Evolutionary conservation across 495 filamentous ascomycete genomes (phyloP).

Genomic region (Acidiella bohemica): DNA sequence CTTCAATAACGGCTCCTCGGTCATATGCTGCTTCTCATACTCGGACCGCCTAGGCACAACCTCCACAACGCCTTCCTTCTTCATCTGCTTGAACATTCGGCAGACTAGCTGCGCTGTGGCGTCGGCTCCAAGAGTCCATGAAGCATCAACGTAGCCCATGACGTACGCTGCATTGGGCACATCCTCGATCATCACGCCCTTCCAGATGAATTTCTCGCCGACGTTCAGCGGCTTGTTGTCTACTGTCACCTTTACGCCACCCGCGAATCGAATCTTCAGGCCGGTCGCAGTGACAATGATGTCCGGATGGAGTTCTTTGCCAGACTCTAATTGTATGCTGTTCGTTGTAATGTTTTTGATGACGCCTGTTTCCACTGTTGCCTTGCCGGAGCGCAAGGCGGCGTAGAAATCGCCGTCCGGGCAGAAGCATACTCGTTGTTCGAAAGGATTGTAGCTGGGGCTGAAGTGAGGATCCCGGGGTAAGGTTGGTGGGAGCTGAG

Average conservation of each 20-base stretch:
- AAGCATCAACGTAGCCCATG: slow-evolving; percentile 44
- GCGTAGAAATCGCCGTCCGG: slow-evolving; percentile 64
- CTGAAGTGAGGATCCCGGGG: slow-evolving; percentile 54
- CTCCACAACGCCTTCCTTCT: slow-evolving; percentile 28
- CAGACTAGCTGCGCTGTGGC: slow-evolving; percentile 36
- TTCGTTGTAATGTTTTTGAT: slow-evolving; percentile 50
- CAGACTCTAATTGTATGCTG: slow-evolving; percentile 43
- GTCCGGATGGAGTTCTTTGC: slow-evolving; percentile 47
- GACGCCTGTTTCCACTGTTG: slow-evolving; percentile 50
- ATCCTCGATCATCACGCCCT: slow-evolving; percentile 46
- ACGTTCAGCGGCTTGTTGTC: slow-evolving; percentile 41
- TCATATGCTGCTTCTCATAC: slow-evolving; percentile 20
- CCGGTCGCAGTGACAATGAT: slow-evolving; percentile 68
- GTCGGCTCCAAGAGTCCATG: slow-evolving; percentile 50
- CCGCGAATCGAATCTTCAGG: slow-evolving; percentile 43
- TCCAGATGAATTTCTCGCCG: slow-evolving; percentile 40
- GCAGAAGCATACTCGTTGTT: slow-evolving; percentile 59
- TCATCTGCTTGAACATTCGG: slow-evolving; percentile 34
- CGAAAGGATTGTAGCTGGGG: slow-evolving; percentile 57
- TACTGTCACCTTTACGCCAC: slow-evolving; percentile 37
- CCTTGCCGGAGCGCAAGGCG: slow-evolving; percentile 42
- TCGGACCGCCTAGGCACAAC: slow-evolving; percentile 24
- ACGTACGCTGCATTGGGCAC: slow-evolving; percentile 44
- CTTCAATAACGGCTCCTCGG: slow-evolving; percentile 31
- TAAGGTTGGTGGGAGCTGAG: slow-evolving; percentile 42